A percentile compares a stretch with the other conserved stretches of the same genome.
These are phyloP conservation scores for Posidonia australis DNA, from an alignment of 106 monocot genomes.

Conservation along the genomic window DNA sequence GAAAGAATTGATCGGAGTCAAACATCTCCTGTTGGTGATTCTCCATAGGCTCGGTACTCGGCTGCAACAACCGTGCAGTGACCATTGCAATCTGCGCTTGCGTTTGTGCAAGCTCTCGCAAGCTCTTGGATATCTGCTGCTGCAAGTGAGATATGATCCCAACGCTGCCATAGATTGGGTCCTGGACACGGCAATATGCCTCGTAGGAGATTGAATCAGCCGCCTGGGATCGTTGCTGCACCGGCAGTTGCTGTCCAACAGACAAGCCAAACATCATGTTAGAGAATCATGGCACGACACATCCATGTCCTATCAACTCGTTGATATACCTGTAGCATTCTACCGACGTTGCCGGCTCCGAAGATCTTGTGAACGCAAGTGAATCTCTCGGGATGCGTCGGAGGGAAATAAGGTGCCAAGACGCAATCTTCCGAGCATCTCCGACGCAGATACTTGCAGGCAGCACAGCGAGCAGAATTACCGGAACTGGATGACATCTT, in stretches of 20 bases:
- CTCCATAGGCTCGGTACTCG: neutral
- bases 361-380: constrained; percentile 51
- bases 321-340: constrained; percentile 38
- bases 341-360: constrained; percentile 46
- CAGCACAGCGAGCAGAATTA: constrained; percentile 36
- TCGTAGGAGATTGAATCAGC: constrained; percentile 55
- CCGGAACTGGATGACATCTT: neutral
- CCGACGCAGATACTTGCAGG: constrained; percentile 45
- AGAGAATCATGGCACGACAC: neutral
- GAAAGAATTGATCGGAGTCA: no score
- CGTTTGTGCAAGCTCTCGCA: constrained; percentile 23
- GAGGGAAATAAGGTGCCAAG: constrained; percentile 44
- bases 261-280: neutral
- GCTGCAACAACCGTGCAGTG: neutral
- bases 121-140: constrained; percentile 17
- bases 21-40: neutral
- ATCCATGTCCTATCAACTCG: neutral
- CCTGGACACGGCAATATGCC: constrained; percentile 31
- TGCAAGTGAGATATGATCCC: constrained; percentile 30
- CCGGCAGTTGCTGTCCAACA: constrained; percentile 25
- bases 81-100: constrained; percentile 4
- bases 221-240: constrained; percentile 17
- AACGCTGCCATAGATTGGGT: constrained; percentile 46
- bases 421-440: constrained; percentile 49
- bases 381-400: constrained; percentile 42